Percentiles rank a stretch among this genome's conserved stretches.
These are phyloP conservation scores for Alternaria sp. DNA, from an alignment of 2,329 filamentous ascomycete species.

Conservation along the genomic window DNA sequence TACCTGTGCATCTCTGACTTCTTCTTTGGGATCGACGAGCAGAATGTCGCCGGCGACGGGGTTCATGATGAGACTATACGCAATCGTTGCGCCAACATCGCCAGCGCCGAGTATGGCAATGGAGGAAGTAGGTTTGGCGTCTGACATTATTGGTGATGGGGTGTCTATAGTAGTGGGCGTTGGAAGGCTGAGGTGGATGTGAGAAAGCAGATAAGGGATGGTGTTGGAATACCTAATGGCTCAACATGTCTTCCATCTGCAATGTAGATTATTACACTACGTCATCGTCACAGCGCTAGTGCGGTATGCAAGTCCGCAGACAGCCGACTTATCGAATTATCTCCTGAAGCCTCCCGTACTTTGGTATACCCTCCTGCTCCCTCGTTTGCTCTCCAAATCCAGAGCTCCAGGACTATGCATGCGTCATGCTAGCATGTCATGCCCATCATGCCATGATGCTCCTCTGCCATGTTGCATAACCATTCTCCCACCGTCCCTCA, in stretches of 20 bases:
- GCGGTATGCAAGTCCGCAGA: constrained; percentile 5
- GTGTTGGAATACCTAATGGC: background rate
- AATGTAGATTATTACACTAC: constrained; percentile 7
- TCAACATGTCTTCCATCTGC: constrained; percentile 6
- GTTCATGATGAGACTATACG: constrained; percentile 36
- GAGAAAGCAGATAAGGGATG: background rate
- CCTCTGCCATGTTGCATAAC: too few species aligned
- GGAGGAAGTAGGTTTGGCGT: constrained; percentile 28
- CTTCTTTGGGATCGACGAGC: constrained; percentile 32
- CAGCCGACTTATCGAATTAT: background rate
- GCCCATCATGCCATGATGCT: background rate
- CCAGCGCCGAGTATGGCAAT: constrained; percentile 36
- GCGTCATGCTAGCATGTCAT: too few species aligned
- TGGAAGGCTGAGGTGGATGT: background rate
- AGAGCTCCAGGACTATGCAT: too few species aligned
- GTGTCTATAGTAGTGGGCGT: background rate
- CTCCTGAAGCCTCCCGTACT: too few species aligned
- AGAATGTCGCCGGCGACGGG: constrained; percentile 29
- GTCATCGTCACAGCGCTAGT: constrained; percentile 21
- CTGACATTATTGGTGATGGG: constrained; percentile 11
- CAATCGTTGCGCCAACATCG: constrained; percentile 34
- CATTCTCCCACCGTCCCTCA: background rate
- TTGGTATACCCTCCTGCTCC: background rate
- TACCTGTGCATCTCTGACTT: constrained; percentile 31
- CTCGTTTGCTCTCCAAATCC: too few species aligned